A percentile compares a stretch with the other conserved stretches of the same genome.
Conservation (phyloP, 179 eudicot genomes). For the Silene coronaria region DNA sequence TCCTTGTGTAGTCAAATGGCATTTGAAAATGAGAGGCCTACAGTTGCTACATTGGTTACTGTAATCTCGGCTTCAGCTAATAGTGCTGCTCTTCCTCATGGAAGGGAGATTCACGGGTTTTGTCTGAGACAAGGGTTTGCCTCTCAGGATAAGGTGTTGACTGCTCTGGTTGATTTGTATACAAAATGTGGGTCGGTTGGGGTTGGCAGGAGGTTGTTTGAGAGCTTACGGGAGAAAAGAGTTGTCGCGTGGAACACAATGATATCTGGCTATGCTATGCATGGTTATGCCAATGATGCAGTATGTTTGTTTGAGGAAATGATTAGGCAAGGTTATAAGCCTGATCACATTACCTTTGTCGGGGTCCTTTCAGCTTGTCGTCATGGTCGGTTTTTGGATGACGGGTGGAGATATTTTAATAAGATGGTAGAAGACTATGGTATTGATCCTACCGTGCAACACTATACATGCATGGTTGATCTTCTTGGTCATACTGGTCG, state of each 20-base stretch:
- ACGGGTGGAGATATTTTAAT: slow-evolving; percentile 52
- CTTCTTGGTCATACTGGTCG: slow-evolving; percentile 46
- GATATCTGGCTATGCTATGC: slow-evolving; percentile 75
- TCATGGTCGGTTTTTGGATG: slow-evolving; percentile 64
- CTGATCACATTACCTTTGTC: slow-evolving; percentile 79
- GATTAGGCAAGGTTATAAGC: slow-evolving; percentile 35
- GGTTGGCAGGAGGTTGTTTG: slow-evolving; percentile 55
- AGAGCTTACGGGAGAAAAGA: slow-evolving; percentile 40
- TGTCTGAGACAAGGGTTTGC: slow-evolving; percentile 71
- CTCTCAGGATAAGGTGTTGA: slow-evolving; percentile 57
- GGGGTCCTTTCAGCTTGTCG: slow-evolving; percentile 80
- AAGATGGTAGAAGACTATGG: slow-evolving; percentile 42
- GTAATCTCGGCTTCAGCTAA: slow-evolving; percentile 71
- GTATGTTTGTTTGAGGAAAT: slow-evolving; percentile 49
- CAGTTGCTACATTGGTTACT: slow-evolving; percentile 69
- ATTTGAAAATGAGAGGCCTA: slow-evolving; percentile 44
- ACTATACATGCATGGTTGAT: slow-evolving; percentile 47
- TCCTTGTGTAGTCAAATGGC: slow-evolving; percentile 57
- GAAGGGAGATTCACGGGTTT: slow-evolving; percentile 73
- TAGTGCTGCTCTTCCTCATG: slow-evolving; percentile 60
- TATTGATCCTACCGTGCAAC: slow-evolving; percentile 41
- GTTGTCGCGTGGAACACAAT: slow-evolving; percentile 82
- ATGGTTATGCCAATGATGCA: slow-evolving; percentile 59
- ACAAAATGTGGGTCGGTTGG: slow-evolving; percentile 63
- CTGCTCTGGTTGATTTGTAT: slow-evolving; percentile 76